Base-by-base conservation (phyloP, 805 yeast species). In the Starmerella floricola region DNA sequence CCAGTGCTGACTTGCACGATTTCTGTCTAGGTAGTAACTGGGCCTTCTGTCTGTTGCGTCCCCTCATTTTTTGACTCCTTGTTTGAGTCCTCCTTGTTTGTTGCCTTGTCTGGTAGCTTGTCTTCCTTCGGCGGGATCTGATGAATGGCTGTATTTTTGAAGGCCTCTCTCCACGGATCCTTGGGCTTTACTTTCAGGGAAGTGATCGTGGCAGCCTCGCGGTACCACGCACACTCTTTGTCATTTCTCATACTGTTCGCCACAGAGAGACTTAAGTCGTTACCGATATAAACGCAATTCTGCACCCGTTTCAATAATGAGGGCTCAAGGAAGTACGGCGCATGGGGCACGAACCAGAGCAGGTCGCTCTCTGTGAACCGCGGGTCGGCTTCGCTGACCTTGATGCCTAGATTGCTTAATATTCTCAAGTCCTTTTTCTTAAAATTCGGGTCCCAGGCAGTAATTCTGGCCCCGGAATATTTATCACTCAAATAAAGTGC, bases 261-360 rank as follows among this genome's bases (percentile, higher is more conserved):
- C 6, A 36, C 31, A 17, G 36, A 21, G 4, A 31, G 6, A 11
- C 40, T 29, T 11, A 45, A 33, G 32, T 45, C 43, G 20, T 45
- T 45, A n/a, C 49, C 49, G 23, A 45, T 45, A 19, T 45, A 45
- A 4, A 45, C 35, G 28, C 21, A 24, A 3, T 30, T 34, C 3
- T 31, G 21, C 6, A 45, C 28, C 28, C 41, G 23, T n/a, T 32
- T 12, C 17, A 45, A 20, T 20, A 45, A 34, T 23, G 41, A 34
- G 12, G 49, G 49, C 34, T 45, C 49, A 6, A 45, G 27, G 20
- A 43, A 44, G 46, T 45, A 45, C 17, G 49, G 49, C 8, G 47
- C 49, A 21, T 45, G 49, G n/a, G 49, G 49, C 17, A 35, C 49
- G 33, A 42, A 45, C 39, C 42, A 45, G 23, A 45, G 31, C 27